phyloP scores from a whole-genome alignment of 768 basidiomycete species.

The Lyophyllum shimeji region DNA sequence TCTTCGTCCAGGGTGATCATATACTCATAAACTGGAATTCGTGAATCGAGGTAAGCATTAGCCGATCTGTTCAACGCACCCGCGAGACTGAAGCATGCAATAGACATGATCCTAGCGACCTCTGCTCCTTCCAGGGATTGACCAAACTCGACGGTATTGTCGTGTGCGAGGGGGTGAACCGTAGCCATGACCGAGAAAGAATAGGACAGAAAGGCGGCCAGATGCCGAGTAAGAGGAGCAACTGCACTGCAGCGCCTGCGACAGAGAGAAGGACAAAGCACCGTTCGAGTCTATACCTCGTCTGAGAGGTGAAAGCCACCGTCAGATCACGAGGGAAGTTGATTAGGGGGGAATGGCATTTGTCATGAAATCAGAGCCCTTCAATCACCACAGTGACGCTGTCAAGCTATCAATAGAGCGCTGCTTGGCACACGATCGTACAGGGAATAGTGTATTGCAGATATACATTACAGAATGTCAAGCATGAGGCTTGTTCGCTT shows the following conservation, averaged over 20 bases:
- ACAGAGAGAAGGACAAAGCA: not conserved
- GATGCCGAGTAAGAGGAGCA: not conserved
- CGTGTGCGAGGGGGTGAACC: not conserved
- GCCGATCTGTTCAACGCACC: conserved; percentile 2
- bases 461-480: not conserved
- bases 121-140: conserved; percentile 18
- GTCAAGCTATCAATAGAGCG: not conserved
- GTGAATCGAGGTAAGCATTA: not conserved
- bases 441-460: not conserved
- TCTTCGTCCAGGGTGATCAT: conserved; percentile 39
- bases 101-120: conserved; percentile 14
- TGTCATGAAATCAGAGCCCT: not conserved
- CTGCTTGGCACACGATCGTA: not conserved
- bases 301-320: not conserved
- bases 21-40: conserved; percentile 28
- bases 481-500: not conserved
- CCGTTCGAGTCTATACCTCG: not conserved
- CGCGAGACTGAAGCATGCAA: conserved; percentile 18
- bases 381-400: not conserved
- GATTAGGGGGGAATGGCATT: not conserved
- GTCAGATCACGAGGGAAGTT: not conserved
- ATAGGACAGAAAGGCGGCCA: not conserved
- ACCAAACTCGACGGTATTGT: not conserved
- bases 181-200: not conserved
- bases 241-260: conserved; percentile 10